Evolutionary conservation across 2,329 filamentous ascomycete species (phyloP), one percentile per base, ranked within the genome.

Genomic region (Penicillium thymicola): DNA sequence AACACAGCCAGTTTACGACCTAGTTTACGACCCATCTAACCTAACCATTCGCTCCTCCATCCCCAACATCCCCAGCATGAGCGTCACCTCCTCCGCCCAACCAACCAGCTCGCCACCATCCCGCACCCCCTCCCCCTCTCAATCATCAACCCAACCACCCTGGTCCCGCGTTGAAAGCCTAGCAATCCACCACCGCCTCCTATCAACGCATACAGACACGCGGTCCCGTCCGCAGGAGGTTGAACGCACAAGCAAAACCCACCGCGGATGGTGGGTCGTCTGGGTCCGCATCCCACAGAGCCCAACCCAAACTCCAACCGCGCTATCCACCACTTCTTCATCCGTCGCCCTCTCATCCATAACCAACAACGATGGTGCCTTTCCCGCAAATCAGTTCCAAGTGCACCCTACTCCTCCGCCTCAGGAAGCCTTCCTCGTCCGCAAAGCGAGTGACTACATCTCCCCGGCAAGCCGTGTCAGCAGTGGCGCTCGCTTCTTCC

Each of bases 221-320:
- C 76, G 80, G 2, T 71, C 71, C 23, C 72, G 71, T 1, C 61
- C 69, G 1, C 68, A 73, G 9, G 83, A 87, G 59, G 74, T 82
- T 7, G 85, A 88, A 64, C 77, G 82, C 32, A 86, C 82, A 1
- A 82, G 81, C 69, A 87, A 87, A 70, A 87, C 85, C 0, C 79
- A 73, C 42, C 79, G 85, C n/a, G 83, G 83, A 7, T 88, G 85
- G 85, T 88, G 85, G 85, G 78, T 88, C 2, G 81, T 86, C 23
- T 88, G 85, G 85, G 81, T 87, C 70, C 78, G 82, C 9, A 70
- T 86, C 30, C 75, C 75, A 5, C 49, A 56, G 16, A 51, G 11
- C 16, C 43, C 49, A 44, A 46, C 50, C 13, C 44, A 45, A 38
- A 47, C 36, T 52, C 49, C 57, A 57, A 54, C 40, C 30, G 45